These are phyloP conservation scores for Globisporangium cederbergense DNA, from an alignment of 352 stramenopile genomes.

Conservation along the genomic window DNA sequence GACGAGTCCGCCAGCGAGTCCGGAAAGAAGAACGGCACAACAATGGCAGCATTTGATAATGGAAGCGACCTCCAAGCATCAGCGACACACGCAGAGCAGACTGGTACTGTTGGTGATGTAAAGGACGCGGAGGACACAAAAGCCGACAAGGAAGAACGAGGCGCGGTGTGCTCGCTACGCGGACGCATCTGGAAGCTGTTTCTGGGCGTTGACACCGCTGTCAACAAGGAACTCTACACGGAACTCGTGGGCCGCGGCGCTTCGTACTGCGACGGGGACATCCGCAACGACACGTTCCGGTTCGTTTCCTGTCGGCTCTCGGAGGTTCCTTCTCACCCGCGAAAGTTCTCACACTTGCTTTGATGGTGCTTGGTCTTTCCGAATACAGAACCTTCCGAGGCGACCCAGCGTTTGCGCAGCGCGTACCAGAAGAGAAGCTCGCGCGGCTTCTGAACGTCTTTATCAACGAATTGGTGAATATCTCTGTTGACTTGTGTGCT, in stretches of 20 bases:
- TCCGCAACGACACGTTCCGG: constrained; percentile 91
- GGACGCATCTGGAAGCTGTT: constrained; percentile 89
- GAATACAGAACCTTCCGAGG: constrained; percentile 72
- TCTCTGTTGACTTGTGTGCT: not conserved
- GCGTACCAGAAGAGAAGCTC: constrained; percentile 90
- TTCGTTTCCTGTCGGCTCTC: not conserved
- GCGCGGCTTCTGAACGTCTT: constrained; percentile 90
- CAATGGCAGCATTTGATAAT: not conserved
- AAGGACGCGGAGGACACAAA: not conserved
- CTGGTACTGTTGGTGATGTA: not conserved
- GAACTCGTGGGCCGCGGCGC: constrained; percentile 70
- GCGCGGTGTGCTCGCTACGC: constrained; percentile 54
- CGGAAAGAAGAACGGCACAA: not conserved
- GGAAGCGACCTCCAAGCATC: constrained; percentile 11
- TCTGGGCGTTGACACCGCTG: constrained; percentile 68
- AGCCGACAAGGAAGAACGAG: not conserved
- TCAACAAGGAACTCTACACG: constrained; percentile 60
- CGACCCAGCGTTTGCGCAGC: constrained; percentile 82
- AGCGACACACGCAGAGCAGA: not conserved
- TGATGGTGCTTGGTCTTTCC: too few species aligned
- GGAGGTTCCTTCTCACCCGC: too few species aligned
- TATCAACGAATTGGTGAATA: constrained; percentile 76
- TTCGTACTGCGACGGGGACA: constrained; percentile 81
- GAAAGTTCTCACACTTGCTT: not conserved
- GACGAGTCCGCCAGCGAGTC: constrained; percentile 26